phyloP scores from a whole-genome alignment of 352 stramenopile genomes.

The Phytophthora pisi region DNA sequence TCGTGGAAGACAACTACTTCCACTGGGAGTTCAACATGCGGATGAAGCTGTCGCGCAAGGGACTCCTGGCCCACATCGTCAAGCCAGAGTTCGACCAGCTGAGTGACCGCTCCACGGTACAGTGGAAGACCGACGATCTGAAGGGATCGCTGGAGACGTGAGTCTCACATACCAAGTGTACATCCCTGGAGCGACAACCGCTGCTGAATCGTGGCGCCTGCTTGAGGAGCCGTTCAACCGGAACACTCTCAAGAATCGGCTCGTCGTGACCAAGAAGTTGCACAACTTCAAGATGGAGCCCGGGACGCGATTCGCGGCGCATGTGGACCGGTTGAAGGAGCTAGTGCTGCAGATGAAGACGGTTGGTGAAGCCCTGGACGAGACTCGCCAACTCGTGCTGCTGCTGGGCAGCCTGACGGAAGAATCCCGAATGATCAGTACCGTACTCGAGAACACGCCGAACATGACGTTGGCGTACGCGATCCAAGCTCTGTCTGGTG shows the following conservation, averaged over 20 bases:
- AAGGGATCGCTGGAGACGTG: conserved; percentile 24
- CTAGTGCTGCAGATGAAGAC: background rate
- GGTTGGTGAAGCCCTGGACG: conserved; percentile 19
- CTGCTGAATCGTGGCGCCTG: conserved; percentile 9
- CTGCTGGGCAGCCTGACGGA: conserved; percentile 32
- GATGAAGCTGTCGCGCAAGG: conserved; percentile 9
- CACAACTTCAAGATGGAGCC: conserved; percentile 39
- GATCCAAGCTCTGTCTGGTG: conserved; percentile 10
- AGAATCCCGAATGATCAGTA: conserved; percentile 21
- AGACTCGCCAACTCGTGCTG: conserved; percentile 26
- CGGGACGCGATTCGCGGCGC: conserved; percentile 7
- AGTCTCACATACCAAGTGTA: conserved; percentile 27
- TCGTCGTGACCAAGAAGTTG: conserved; percentile 19
- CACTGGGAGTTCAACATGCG: conserved; percentile 15
- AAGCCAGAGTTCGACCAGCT: background rate
- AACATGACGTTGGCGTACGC: conserved; percentile 11
- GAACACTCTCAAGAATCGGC: conserved; percentile 31
- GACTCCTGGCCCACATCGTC: background rate
- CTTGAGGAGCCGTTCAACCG: conserved; percentile 31
- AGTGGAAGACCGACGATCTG: conserved; percentile 27
- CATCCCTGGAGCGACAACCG: conserved; percentile 4
- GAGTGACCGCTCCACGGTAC: background rate
- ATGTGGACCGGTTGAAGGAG: conserved; percentile 11
- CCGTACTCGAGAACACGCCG: conserved; percentile 10
- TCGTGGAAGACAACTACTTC: conserved; percentile 11